These are phyloP conservation scores for Cutaneotrichosporon cavernicola DNA, from an alignment of 1,284 basidiomycete genomes.

Conservation along the genomic window DNA sequence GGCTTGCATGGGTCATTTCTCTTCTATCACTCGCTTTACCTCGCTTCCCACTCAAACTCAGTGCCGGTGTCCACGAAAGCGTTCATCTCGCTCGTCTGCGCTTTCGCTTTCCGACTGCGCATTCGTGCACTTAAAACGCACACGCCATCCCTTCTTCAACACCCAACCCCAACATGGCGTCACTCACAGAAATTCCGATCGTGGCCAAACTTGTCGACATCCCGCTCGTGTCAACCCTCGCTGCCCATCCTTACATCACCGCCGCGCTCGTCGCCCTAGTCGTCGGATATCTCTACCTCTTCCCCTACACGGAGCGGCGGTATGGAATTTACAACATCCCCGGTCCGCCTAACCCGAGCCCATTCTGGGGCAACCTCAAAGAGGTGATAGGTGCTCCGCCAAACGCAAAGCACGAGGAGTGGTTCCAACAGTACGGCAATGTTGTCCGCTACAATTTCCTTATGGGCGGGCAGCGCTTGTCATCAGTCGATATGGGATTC, in stretches of 20 bases:
- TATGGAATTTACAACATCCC: constrained; percentile 18
- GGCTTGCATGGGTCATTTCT: too few species aligned
- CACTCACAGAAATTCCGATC: constrained; percentile 5
- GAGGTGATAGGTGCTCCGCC: constrained; percentile 26
- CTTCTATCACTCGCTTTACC: background rate
- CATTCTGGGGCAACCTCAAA: constrained; percentile 29
- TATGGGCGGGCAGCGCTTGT: constrained; percentile 52
- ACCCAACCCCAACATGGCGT: background rate
- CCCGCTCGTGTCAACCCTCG: background rate
- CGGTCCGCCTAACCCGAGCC: constrained; percentile 23
- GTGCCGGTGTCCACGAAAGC: background rate
- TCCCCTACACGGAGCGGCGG: constrained; percentile 13
- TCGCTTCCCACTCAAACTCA: background rate
- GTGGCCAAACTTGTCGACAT: background rate
- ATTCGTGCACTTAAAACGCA: background rate
- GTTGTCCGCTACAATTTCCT: constrained; percentile 30
- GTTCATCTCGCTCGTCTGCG: background rate
- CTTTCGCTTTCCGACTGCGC: background rate
- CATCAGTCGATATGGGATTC: constrained; percentile 40
- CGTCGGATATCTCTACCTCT: constrained; percentile 20
- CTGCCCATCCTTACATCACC: constrained; percentile 1
- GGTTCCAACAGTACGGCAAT: constrained; percentile 30
- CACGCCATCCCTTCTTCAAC: background rate
- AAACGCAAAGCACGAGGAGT: constrained; percentile 24
- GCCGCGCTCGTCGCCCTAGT: constrained; percentile 7